Evolutionary conservation across 2,329 filamentous ascomycete genomes (phyloP).

Genomic region (Peltaster fructicola): DNA sequence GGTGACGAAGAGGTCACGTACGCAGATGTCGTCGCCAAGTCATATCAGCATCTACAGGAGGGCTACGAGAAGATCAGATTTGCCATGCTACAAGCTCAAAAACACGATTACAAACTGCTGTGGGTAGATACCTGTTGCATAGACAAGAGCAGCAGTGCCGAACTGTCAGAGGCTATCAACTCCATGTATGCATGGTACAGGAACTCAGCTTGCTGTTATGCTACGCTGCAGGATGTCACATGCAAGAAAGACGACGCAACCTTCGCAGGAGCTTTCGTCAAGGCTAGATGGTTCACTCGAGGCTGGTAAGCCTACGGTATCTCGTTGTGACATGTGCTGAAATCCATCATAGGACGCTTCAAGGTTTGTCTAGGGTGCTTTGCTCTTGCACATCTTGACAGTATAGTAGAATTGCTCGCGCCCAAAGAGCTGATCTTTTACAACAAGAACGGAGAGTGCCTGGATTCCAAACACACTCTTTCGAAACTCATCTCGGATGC

Average conservation of each 20-base stretch:
- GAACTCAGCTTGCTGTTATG: no score
- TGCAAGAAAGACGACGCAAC: no score
- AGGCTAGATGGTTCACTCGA: no score
- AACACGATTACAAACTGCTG: conserved; percentile 7
- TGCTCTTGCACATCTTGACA: no score
- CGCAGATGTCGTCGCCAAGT: conserved; percentile 6
- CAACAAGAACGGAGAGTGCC: not conserved
- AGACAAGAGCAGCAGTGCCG: conserved; percentile 7
- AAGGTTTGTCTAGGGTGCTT: no score
- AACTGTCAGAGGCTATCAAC: conserved; percentile 8
- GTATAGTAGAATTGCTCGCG: no score
- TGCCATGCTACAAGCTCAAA: conserved; percentile 7
- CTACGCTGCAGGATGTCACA: no score
- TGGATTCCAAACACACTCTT: conserved; percentile 2
- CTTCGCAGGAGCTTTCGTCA: no score
- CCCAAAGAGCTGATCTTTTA: no score
- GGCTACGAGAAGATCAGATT: conserved; percentile 11
- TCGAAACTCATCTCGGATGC: conserved; percentile 6
- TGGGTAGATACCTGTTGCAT: conserved; percentile 13
- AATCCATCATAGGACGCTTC: no score
- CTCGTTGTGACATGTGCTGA: no score
- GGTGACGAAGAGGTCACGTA: conserved; percentile 10
- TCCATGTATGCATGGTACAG: conserved; percentile 10
- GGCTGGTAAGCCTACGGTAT: no score
- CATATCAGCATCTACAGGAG: conserved; percentile 3